Percentiles rank a stretch among this genome's conserved stretches.
phyloP scores from a whole-genome alignment of 2,329 filamentous ascomycete species.

The Ceratocystis cacaofunesta region DNA sequence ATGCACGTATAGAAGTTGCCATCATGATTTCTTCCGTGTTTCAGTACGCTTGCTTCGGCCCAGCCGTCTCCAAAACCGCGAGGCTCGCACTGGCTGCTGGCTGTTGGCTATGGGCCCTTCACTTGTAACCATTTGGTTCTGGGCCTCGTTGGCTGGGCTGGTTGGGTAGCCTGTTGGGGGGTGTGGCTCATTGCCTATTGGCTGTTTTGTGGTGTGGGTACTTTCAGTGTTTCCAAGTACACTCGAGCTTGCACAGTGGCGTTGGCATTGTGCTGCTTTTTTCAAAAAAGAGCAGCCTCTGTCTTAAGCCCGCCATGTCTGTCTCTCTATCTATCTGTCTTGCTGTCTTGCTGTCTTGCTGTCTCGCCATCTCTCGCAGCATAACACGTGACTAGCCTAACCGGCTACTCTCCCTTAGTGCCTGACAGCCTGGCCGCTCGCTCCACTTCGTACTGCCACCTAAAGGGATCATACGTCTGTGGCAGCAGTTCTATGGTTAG shows the following conservation, averaged over 20 bases:
- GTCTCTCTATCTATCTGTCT: not conserved
- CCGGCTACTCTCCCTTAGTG: no score
- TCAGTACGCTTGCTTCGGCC: conserved; percentile 3
- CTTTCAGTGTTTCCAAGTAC: not conserved
- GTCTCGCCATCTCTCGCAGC: not conserved
- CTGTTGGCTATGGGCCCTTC: not conserved
- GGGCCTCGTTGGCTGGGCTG: not conserved
- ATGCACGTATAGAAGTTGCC: not conserved
- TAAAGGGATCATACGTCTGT: not conserved
- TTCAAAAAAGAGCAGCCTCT: not conserved
- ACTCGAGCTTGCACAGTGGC: not conserved
- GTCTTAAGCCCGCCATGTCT: not conserved
- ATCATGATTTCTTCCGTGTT: not conserved
- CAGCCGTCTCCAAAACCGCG: not conserved
- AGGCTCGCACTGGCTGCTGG: not conserved
- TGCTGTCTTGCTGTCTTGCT: not conserved
- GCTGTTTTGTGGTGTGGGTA: not conserved
- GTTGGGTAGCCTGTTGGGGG: not conserved
- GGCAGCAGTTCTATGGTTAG: not conserved
- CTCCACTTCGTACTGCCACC: not conserved
- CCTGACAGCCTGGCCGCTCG: not conserved
- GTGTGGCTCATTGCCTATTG: not conserved
- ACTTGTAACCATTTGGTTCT: not conserved
- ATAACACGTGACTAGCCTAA: no score
- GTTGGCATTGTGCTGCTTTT: no score